Conservation (phyloP, 2,329 filamentous ascomycete species). For the Tolypocladium pustulatum region DNA sequence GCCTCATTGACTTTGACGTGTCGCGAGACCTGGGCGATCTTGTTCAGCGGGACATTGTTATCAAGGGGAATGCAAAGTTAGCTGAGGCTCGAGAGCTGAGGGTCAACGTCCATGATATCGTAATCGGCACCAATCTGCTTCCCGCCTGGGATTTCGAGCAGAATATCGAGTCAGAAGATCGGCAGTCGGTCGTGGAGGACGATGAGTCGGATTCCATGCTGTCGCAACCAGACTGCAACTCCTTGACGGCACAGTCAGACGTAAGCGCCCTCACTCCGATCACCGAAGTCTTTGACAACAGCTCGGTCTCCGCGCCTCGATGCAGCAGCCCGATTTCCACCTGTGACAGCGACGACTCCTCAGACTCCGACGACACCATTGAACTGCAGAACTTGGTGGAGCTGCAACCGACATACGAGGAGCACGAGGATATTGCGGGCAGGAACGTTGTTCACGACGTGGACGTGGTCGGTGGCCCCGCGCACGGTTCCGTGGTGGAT, state of each 20-base stretch:
- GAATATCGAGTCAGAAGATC: background rate
- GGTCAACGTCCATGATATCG: constrained; percentile 9
- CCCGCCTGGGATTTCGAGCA: constrained; percentile 14
- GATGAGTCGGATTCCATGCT: background rate
- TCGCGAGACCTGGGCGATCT: constrained; percentile 8
- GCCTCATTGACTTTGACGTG: constrained; percentile 8
- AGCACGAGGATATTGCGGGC: background rate
- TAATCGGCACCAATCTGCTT: constrained; percentile 15
- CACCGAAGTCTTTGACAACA: constrained; percentile 1
- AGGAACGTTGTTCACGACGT: constrained; percentile 18
- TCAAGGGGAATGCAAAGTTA: constrained; percentile 16
- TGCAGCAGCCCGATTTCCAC: background rate
- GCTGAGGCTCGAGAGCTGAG: constrained; percentile 12
- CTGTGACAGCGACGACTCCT: constrained; percentile 4
- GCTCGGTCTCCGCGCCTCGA: background rate
- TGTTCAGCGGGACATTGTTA: constrained; percentile 11
- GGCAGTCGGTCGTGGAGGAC: background rate
- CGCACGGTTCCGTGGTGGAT: constrained; percentile 8
- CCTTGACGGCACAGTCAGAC: background rate
- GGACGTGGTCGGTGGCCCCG: constrained; percentile 8
- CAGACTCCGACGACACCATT: constrained; percentile 6
- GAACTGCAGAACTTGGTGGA: constrained; percentile 11
- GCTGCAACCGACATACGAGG: constrained; percentile 8
- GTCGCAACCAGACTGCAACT: background rate
- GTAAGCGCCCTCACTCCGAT: background rate